Percentiles rank a stretch among this genome's conserved stretches.
phyloP scores from a whole-genome alignment of 1,284 basidiomycete species.

The Bjerkandera adusta region DNA sequence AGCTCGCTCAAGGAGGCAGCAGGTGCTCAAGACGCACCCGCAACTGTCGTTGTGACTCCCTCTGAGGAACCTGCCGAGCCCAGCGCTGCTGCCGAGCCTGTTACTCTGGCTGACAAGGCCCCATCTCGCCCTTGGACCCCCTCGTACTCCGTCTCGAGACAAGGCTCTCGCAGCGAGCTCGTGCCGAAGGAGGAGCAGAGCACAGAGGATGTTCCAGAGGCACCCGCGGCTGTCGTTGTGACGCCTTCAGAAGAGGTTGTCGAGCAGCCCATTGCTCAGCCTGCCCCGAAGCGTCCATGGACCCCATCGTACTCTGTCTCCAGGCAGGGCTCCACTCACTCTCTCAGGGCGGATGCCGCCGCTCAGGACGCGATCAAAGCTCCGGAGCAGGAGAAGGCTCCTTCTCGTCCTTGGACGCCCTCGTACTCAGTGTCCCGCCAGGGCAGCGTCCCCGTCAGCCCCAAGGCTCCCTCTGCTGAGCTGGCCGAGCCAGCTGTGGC shows the following conservation, averaged over 20 bases:
- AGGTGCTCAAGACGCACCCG: neutral
- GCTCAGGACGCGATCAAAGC: too few relatives aligned
- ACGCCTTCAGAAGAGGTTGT: neutral
- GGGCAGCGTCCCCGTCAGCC: conserved; percentile 5
- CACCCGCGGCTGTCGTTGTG: conserved; percentile 1
- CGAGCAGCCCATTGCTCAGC: too few relatives aligned
- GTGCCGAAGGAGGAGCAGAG: too few relatives aligned
- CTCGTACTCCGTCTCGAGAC: conserved; percentile 18
- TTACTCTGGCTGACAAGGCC: neutral
- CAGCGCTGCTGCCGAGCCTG: too few relatives aligned
- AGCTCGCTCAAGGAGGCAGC: conserved; percentile 1
- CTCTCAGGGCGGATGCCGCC: too few relatives aligned
- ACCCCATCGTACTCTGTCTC: conserved; percentile 20
- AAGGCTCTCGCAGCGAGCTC: too few relatives aligned
- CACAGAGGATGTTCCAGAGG: neutral
- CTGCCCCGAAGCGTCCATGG: conserved; percentile 16
- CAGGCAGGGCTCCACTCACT: conserved; percentile 16
- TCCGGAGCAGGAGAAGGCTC: too few relatives aligned
- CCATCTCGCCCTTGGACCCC: conserved; percentile 19
- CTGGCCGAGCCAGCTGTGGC: neutral
- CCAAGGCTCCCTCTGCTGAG: conserved; percentile 2
- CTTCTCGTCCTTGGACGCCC: conserved; percentile 14
- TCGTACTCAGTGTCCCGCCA: conserved; percentile 15
- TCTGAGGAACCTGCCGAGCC: too few relatives aligned
- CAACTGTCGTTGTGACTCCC: neutral